These are phyloP conservation scores for Anthracocystis panici-leucophaei DNA, from an alignment of 1,284 basidiomycete genomes.

Conservation along the genomic window DNA sequence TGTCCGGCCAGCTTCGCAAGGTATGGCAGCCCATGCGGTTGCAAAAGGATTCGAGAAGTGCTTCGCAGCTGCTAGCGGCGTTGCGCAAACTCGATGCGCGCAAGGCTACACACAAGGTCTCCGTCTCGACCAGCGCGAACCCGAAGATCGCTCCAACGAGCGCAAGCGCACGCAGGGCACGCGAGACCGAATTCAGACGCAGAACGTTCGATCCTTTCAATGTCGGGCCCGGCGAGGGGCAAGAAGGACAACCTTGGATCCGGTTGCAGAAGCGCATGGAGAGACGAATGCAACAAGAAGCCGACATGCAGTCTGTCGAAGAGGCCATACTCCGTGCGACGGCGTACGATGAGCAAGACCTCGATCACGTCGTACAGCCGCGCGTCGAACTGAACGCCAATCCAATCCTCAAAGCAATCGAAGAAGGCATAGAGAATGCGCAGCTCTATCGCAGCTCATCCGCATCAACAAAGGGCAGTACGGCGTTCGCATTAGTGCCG, in stretches of 20 bases:
- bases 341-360: conserved; percentile 9
- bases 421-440: conserved; percentile 7
- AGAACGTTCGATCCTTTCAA: conserved; percentile 11
- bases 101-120: background rate
- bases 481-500: background rate
- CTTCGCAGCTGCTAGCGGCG: conserved; percentile 8
- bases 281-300: background rate
- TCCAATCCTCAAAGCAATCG: conserved; percentile 9
- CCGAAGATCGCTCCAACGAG: background rate
- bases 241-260: conserved; percentile 22
- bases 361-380: background rate
- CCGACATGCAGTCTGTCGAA: conserved; percentile 7
- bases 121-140: conserved; percentile 16
- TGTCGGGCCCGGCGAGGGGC: conserved; percentile 12
- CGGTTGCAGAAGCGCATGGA: conserved; percentile 16
- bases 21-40: conserved; percentile 12
- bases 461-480: background rate
- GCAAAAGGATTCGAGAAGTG: background rate
- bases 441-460: conserved; percentile 7
- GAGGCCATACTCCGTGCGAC: conserved; percentile 14
- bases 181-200: conserved; percentile 7
- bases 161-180: background rate
- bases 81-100: conserved; percentile 4
- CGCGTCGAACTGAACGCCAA: conserved; percentile 8
- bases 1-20: background rate